These are phyloP conservation scores for Apiospora koreana DNA, from an alignment of 2,329 filamentous ascomycete species.

Conservation along the genomic window DNA sequence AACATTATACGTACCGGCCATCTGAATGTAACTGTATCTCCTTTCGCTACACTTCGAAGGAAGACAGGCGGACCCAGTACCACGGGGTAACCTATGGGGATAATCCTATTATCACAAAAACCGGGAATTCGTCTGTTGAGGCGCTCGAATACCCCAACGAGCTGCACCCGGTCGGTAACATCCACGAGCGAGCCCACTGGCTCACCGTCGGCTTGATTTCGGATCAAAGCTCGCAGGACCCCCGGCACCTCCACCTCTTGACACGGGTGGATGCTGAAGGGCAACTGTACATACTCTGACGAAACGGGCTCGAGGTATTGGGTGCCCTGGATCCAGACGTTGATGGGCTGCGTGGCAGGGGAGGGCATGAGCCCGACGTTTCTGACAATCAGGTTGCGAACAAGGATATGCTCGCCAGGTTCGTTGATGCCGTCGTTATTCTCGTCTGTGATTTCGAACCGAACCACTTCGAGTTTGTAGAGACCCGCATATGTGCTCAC, in stretches of 20 bases:
- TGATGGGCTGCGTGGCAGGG: neutral
- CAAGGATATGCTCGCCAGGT: neutral
- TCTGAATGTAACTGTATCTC: neutral
- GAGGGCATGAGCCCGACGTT: neutral
- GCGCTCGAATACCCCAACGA: neutral
- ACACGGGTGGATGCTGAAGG: neutral
- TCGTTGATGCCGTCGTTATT: neutral
- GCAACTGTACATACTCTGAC: neutral
- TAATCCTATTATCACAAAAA: neutral
- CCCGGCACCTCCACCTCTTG: neutral
- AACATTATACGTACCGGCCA: neutral
- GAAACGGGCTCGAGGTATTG: neutral
- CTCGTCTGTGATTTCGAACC: neutral
- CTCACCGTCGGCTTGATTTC: neutral
- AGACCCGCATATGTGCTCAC: neutral
- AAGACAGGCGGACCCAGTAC: neutral
- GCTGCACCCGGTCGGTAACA: neutral
- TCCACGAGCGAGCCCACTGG: neutral
- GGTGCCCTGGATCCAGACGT: neutral
- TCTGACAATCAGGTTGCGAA: neutral
- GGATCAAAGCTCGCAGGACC: neutral
- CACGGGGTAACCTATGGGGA: neutral
- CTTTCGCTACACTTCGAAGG: neutral
- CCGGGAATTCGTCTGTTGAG: neutral
- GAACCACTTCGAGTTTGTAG: neutral